Base-by-base conservation (phyloP, 768 basidiomycete genomes). In the Coprinopsis sp. region DNA sequence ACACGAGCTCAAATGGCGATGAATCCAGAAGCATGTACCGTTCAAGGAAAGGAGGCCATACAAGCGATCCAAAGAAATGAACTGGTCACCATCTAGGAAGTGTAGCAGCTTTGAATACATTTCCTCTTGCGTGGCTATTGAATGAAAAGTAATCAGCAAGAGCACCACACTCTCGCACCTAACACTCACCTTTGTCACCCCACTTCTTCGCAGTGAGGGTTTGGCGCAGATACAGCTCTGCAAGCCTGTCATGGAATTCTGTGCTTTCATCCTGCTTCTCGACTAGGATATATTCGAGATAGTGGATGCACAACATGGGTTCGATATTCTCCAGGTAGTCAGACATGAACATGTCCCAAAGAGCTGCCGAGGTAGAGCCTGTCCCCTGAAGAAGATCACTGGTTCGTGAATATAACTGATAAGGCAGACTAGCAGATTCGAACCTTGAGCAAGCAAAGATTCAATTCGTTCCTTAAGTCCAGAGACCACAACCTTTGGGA, bases 231-330 rank as follows among this genome's bases (percentile, higher is more conserved):
- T 96, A 97, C 28, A 95, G 62, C 62, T 93, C 91, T 1, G 86
- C 88, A 19, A 98, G 68, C 46, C 92, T 84, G 61, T 98, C 90
- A 56, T 98, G 95, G 65, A 87, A 94, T 6, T 69, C 68, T 3
- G 77, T 59, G 2, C 74, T 71, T 29, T 76, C 72, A 53, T 96
- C 93, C 3, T 77, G 76, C 22, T 86, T 73, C 49, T 87, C 83
- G 5, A 76, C 68, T 33, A 96, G 86, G 36, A 96, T 71, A 55
- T 83, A 90, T 62, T 96, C 94, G 6, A 98, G 73, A 64, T 89
- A 98, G 6, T 80, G 77, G 2, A 79, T 71, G 54, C 87, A 91
- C 14, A 91, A 64, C n/a, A 71, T 66, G 3, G 73, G 79, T 52
- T 85, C 78, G 28, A 93, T 72, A 23, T 68, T 69, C 51, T 91